Percentiles rank a stretch among this genome's conserved stretches.
Conservation (phyloP, 257 asterid genomes). For the Capsicum chinense region DNA sequence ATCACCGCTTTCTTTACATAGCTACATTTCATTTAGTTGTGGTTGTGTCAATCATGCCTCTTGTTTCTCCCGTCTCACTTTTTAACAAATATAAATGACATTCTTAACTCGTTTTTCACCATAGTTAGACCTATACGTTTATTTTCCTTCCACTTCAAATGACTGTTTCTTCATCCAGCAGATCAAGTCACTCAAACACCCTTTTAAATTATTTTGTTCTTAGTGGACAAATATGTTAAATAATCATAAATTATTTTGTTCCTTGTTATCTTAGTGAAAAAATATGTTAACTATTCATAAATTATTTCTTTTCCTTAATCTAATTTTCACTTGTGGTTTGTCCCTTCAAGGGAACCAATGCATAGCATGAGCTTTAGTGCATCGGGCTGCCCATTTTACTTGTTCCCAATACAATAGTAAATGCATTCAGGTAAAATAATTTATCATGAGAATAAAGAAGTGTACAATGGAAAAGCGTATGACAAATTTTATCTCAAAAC, state of each 20-base stretch:
- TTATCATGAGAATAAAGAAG: not conserved
- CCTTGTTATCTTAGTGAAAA: not conserved
- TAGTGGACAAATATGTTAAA: not conserved
- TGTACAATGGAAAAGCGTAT: not conserved
- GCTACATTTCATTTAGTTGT: not conserved
- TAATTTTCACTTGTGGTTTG: not conserved
- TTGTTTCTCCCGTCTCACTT: not conserved
- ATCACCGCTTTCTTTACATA: not conserved
- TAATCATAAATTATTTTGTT: not conserved
- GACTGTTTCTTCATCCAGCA: slow-evolving; percentile 4
- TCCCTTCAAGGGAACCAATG: too few relatives aligned
- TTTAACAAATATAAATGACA: not conserved
- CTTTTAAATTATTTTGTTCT: not conserved
- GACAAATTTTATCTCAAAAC: not conserved
- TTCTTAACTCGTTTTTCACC: not conserved
- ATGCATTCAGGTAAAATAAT: slow-evolving; percentile 5
- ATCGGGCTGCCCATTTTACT: not conserved
- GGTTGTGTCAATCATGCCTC: not conserved
- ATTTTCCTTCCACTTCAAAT: not conserved
- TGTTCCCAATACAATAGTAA: not conserved
- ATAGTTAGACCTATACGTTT: not conserved
- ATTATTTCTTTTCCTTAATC: slow-evolving; percentile 7
- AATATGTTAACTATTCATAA: not conserved
- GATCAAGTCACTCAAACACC: not conserved
- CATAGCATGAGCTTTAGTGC: too few relatives aligned